phyloP scores from a whole-genome alignment of 2,329 filamentous ascomycete species.

The Macroventuria anomochaeta region DNA sequence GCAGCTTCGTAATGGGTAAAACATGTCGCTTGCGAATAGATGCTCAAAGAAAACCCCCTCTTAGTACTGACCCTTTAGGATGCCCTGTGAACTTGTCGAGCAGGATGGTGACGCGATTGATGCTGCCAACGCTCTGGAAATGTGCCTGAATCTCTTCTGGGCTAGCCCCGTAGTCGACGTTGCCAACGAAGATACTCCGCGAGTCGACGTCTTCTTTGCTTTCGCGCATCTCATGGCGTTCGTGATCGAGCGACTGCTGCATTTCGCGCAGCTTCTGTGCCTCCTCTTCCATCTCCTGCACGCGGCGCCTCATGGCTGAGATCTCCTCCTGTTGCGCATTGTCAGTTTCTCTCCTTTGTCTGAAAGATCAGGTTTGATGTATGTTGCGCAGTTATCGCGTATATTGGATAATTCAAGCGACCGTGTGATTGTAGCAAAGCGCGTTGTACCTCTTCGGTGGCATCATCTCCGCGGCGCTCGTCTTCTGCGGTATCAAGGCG shows the following conservation, averaged over 20 bases:
- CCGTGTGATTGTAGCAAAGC: not conserved
- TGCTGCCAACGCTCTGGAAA: slow-evolving; percentile 95
- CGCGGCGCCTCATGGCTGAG: slow-evolving; percentile 60
- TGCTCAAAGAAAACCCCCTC: slow-evolving; percentile 47
- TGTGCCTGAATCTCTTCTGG: slow-evolving; percentile 98
- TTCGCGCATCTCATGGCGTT: slow-evolving; percentile 81
- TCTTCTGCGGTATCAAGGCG: slow-evolving; percentile 44
- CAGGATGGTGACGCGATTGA: slow-evolving; percentile 97
- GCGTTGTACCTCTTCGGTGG: slow-evolving; percentile 45
- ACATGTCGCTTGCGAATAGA: slow-evolving; percentile 8
- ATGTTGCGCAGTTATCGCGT: not conserved
- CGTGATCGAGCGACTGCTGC: slow-evolving; percentile 75
- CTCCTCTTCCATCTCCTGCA: slow-evolving; percentile 65
- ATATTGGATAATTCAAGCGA: not conserved
- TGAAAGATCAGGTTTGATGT: not conserved
- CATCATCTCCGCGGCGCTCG: slow-evolving; percentile 34
- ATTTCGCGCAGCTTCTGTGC: slow-evolving; percentile 62
- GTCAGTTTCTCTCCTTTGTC: slow-evolving; percentile 10
- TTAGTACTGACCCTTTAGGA: slow-evolving; percentile 87
- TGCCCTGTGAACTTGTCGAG: slow-evolving; percentile 98
- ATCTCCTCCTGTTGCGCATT: slow-evolving; percentile 48
- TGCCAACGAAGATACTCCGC: slow-evolving; percentile 96
- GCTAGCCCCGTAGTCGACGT: slow-evolving; percentile 96
- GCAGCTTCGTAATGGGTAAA: not conserved
- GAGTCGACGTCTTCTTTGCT: slow-evolving; percentile 96